Percentiles rank a stretch among this genome's conserved stretches.
phyloP scores from a whole-genome alignment of 768 basidiomycete species.

The Leccinum uliginosum region DNA sequence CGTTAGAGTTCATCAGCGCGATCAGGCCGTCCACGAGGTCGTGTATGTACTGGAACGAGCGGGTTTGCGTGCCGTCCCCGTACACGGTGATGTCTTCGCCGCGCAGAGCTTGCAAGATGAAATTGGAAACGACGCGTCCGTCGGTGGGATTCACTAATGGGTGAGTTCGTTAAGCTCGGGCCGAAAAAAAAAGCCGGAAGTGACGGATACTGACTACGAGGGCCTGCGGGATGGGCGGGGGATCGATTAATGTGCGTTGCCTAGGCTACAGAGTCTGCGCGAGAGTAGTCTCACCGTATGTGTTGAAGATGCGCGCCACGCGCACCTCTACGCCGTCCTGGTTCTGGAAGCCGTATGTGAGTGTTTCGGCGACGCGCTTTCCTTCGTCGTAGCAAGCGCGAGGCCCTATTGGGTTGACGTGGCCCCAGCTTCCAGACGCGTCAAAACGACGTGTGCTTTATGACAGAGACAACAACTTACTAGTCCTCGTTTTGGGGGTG shows the following conservation, averaged over 20 bases:
- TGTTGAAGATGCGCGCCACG: constrained; percentile 98
- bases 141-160: constrained; percentile 87
- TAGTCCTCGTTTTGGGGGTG: constrained; percentile 97
- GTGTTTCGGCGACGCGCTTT: constrained; percentile 96
- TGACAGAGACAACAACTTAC: constrained; percentile 42
- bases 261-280: neutral
- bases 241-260: neutral
- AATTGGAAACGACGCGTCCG: constrained; percentile 98
- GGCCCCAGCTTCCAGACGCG: constrained; percentile 70
- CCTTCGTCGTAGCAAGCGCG: constrained; percentile 99
- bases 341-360: constrained; percentile 93
- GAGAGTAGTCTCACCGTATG: constrained; percentile 56
- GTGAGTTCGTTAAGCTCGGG: constrained; percentile 9
- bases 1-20: constrained; percentile 90
- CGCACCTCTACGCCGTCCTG: constrained; percentile 96
- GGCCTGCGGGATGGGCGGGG: constrained; percentile 30
- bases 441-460: constrained; percentile 11
- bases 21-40: constrained; percentile 94
- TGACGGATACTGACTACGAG: constrained; percentile 59
- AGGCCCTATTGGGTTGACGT: constrained; percentile 97
- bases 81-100: constrained; percentile 98
- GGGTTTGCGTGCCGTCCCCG: constrained; percentile 89
- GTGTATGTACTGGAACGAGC: constrained; percentile 98
- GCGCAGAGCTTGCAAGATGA: constrained; percentile 94
- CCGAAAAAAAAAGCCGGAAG: constrained; percentile 3